Evolutionary conservation across 2,329 filamentous ascomycete genomes (phyloP), one percentile per base, ranked within the genome.

Genomic region (Talaromyces pinophilus): DNA sequence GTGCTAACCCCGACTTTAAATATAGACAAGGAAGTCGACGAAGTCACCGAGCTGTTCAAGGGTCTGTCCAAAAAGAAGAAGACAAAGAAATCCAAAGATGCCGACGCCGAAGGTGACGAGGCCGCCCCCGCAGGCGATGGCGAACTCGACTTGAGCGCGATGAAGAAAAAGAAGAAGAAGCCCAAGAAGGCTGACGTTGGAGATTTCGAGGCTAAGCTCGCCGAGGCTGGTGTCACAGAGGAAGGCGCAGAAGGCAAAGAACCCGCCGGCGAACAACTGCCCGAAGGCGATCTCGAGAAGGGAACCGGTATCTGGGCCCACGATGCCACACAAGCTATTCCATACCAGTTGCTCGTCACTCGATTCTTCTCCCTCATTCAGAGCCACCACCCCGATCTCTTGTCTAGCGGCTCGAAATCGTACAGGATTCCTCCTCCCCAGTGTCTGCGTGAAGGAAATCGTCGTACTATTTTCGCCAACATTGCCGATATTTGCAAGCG

Each of bases 401-500:
- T 94, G 70, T 90, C 92, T 69, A 92, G 89, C 78, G 92, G 92
- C 71, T 88, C 89, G 76, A 95, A 93, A 86, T 96, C 91, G 81
- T 99, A 98, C 88, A 98, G 98, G 88, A 99, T 99, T 73, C 95
- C 95, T 62, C 95, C 95, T 63, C 95, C 95, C 61, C 95, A 99
- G 85, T 98, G 95, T 83, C 88, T 98, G 77, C 93, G 95, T 83
- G 95, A 99, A 93, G 95, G 95, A 80, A 99, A 99, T 89, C 96
- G 97, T 88, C 96, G 96, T 90, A 99, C 95, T 69, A 97, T 99
- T 77, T 99, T 99, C 77, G 95, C 94, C 85, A 99, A 99, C 85
- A 95, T 99, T 77, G 88, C 92, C 79, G 95, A 99, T 79, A 98
- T 99, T 76, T 96, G 93, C 87, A 97, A 97, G 87, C 89, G 94